Base-by-base conservation (phyloP, 345 rosid species). In the Barbarea vulgaris region DNA sequence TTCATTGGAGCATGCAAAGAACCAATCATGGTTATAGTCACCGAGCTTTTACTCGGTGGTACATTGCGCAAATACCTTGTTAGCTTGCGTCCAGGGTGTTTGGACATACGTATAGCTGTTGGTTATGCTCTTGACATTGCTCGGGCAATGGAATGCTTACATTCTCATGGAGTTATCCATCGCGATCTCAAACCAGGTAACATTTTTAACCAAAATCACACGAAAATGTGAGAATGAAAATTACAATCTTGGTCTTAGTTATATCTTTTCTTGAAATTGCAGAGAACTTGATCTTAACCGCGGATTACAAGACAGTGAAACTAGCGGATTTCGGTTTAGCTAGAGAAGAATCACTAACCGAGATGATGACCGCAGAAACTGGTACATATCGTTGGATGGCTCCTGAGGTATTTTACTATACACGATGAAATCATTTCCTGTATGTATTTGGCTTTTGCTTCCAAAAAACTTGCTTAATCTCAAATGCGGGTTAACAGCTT, bases 361-460 rank as follows among this genome's bases (percentile, higher is more conserved):
- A 95, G 84, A 95, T 95, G 98, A 95, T 95, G 99, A 95, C 98
- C 15, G 97, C 99, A 52, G 99, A 95, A 79, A 92, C 99, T 1
- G 99, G 99, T 58, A 95, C 99, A 13, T 95, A 95, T 52, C 90
- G 99, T 9, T 95, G 98, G 99, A 95, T 95, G 99, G 99, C 99
- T 75, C 99, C 99, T 0, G 99, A 95, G 95, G 97, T 91, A n/a
- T n/a, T n/a, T n/a, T n/a, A 77, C 34, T 70, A 10, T 61, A 19
- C 19, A 50, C 31, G 7, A 30, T 27, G 7, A 74, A 60, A 33
- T 74, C 64, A 21, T 19, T 37, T 15, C 65, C 6, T 19, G 28
- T 76, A 22, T 81, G 15, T 67, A 14, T 46, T 51, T 59, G 0
- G 9, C 7, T 9, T 39, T 73, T 27, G 63, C 5, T 17, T 59